Evolutionary conservation across 2,329 filamentous ascomycete species (phyloP), one percentile per base, ranked within the genome.

Genomic region (Trichoderma sp.): DNA sequence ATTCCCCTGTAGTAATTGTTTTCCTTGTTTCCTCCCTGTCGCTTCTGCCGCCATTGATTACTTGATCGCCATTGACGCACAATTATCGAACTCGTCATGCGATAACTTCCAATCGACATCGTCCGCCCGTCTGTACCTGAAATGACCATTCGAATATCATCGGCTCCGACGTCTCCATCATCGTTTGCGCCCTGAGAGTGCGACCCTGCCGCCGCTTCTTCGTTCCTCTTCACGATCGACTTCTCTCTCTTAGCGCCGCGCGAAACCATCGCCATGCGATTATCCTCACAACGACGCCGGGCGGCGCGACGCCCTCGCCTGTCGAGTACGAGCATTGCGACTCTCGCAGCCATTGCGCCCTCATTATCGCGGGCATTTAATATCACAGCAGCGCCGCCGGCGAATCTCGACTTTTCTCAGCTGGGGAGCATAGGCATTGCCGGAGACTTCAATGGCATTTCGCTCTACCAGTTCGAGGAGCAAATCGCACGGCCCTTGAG

Each of bases 381-480:
- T 34, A 89, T 91, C 75, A 85, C 81, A 52, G 76, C 85, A 15
- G 83, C 87, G 45, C 87, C 91, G 3, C 80, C 86, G 15, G 81
- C 90, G 64, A 88, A 93, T 72, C 85, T 99, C 74, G 90, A 96
- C 74, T 84, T 97, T 66, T 85, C 84, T 30, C 81, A 88, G 65
- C 81, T 99, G 43, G 95, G 95, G 65, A 87, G 90, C 71, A 88
- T 97, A 70, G 93, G 91, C 63, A 83, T 99, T 66, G 90, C 88
- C 1, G 95, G 95, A 71, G 89, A 97, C 78, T 99, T 97, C 75
- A 88, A 91, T 72, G 92, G 93, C 63, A 90, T 98, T 72, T 97
- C 95, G 14, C 81, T 97, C 45, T 98, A 95, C 80, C 82, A 93
- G 74, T 98, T 88, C 72, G 83, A 90, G 72, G 91, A 90, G 68